Base-by-base conservation (phyloP, 2,329 filamentous ascomycete species). In the Calonectria hongkongensis region DNA sequence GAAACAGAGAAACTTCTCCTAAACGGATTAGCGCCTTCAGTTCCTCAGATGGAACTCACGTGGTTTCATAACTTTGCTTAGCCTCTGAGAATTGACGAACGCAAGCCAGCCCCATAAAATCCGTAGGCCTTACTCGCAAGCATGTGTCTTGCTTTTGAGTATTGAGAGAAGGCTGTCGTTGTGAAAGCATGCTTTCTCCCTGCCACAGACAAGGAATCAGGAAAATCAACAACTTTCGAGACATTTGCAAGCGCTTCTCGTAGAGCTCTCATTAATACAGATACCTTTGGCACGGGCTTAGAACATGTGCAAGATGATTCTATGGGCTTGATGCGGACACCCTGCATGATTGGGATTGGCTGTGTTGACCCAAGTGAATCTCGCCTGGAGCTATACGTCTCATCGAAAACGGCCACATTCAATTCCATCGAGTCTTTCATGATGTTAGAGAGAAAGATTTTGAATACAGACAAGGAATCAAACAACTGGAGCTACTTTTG, bases 61-160 rank as follows among this genome's bases (percentile, higher is more conserved):
- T 51, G 48, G 27, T 51, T 51, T 12, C 48, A 51, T 30, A 25
- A 30, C 15, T 51, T 30, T 1, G 48, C 16, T 25, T 28, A 51
- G 15, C 27, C 15, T 28, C 12, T 51, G 27, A 7, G 48, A 7
- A 51, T 51, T 51, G 48, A 51, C 15, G 48, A 12, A 16, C 48
- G 48, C 12, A 30, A 51, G 27, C 13, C 27, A 2, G 48, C 48
- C 27, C 48, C 48, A 16, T 51, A 13, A 51, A 51, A 28, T 30
- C 48, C 48, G 7, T 3, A 30, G 13, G 48, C 48, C 7, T 28
- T 8, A 16, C 25, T 13, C 5, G 48, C 48, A 51, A 51, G 48
- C 48, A 51, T 51, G 48, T 51, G 30, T 28, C 27, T 51, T 10
- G 48, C 48, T 10, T 51, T 51, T 51, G 48, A 51, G 18, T 25